Conservation (phyloP, 768 basidiomycete species). For the Psilocybe azurescens region DNA sequence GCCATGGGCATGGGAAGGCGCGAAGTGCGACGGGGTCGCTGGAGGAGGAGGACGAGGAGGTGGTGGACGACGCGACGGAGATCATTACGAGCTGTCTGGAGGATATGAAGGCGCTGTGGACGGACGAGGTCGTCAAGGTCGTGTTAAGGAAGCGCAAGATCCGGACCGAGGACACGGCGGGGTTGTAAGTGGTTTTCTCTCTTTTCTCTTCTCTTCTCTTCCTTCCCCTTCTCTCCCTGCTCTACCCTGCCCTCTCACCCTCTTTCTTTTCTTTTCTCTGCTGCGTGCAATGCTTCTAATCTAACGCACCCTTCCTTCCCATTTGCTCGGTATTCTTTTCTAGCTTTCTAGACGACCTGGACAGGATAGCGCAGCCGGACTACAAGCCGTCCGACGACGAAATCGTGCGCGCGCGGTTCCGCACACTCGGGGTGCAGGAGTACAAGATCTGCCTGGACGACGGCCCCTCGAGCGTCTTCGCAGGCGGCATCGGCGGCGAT, state of each 20-base stretch:
- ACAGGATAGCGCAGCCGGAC: conserved; percentile 55
- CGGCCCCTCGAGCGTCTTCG: conserved; percentile 17
- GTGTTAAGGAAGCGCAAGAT: conserved; percentile 54
- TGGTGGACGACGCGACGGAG: conserved; percentile 46
- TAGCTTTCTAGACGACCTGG: conserved; percentile 74
- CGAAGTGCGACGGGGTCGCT: neutral
- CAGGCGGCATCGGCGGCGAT: conserved; percentile 28
- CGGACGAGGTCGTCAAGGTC: conserved; percentile 49
- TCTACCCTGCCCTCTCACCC: no score
- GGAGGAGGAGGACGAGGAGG: neutral
- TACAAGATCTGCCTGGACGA: conserved; percentile 58
- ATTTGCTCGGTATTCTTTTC: neutral
- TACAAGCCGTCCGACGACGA: conserved; percentile 69
- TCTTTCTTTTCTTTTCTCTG: no score
- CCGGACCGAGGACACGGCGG: conserved; percentile 60
- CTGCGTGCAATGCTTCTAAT: no score
- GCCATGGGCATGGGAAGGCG: conserved; percentile 3
- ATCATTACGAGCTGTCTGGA: conserved; percentile 43
- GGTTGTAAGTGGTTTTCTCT: conserved; percentile 53
- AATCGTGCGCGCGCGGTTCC: conserved; percentile 66
- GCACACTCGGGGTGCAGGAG: conserved; percentile 75
- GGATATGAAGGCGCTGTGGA: conserved; percentile 49
- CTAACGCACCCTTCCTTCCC: no score
- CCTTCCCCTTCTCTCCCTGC: no score
- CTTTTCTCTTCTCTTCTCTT: neutral